Evolutionary conservation across 2,329 filamentous ascomycete genomes (phyloP).

Genomic region (Talaromyces sp.): DNA sequence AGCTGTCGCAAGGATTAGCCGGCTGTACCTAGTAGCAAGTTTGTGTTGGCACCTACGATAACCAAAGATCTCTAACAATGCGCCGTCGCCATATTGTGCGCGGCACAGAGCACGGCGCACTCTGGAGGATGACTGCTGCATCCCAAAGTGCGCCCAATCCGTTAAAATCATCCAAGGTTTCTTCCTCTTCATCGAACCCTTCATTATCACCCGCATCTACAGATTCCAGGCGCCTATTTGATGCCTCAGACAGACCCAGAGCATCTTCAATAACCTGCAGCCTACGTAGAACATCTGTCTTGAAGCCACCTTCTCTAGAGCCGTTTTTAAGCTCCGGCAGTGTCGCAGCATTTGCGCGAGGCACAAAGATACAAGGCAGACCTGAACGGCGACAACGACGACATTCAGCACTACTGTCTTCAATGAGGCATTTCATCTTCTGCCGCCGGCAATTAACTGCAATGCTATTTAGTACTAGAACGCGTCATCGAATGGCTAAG

Average conservation of each 20-base stretch:
- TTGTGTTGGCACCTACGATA: constrained; percentile 8
- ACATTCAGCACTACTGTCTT: constrained; percentile 1
- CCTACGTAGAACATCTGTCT: constrained; percentile 14
- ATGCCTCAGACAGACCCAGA: constrained; percentile 1
- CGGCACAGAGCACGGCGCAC: constrained; percentile 13
- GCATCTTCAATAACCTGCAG: constrained; percentile 13
- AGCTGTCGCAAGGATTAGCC: constrained; percentile 5
- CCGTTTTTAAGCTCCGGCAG: constrained; percentile 5
- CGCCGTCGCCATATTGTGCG: constrained; percentile 13
- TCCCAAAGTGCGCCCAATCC: constrained; percentile 14
- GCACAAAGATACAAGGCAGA: constrained; percentile 17
- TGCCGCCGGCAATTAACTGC: constrained; percentile 17
- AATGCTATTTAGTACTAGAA: constrained; percentile 4
- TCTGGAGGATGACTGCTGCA: constrained; percentile 8
- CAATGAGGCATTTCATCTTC: constrained; percentile 17
- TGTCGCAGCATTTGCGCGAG: constrained; percentile 17
- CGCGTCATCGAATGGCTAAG: neutral
- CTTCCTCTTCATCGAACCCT: constrained; percentile 7
- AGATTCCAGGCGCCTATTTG: neutral
- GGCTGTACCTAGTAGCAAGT: too few species aligned
- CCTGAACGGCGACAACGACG: constrained; percentile 16
- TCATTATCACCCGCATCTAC: neutral
- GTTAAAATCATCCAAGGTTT: neutral
- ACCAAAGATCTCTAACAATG: constrained; percentile 14
- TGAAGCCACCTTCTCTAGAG: constrained; percentile 9